Evolutionary conservation across 352 stramenopile genomes (phyloP).

Genomic region (Phytophthora citricola): DNA sequence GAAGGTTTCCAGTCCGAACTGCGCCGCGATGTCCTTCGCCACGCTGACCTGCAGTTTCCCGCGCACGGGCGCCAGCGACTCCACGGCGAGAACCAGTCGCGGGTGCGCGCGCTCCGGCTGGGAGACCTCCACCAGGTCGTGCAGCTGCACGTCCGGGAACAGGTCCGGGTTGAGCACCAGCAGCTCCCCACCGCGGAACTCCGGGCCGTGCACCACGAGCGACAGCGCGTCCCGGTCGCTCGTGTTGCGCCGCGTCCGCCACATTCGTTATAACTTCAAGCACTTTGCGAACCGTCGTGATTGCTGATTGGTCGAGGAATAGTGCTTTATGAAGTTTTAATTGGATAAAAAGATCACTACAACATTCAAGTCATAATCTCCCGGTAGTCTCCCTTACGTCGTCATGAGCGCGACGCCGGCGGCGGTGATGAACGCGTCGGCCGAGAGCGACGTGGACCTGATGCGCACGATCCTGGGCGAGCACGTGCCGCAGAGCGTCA

Average conservation of each 20-base stretch:
- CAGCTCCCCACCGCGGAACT: conserved; percentile 72
- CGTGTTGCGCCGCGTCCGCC: conserved; percentile 43
- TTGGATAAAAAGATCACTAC: conserved; percentile 1
- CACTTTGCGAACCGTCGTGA: background rate
- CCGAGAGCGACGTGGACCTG: conserved; percentile 80
- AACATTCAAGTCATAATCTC: background rate
- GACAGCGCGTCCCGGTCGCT: conserved; percentile 53
- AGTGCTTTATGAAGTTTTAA: background rate
- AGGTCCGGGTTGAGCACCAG: conserved; percentile 80
- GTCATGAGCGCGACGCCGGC: background rate
- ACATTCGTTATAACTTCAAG: conserved; percentile 25
- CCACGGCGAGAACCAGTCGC: conserved; percentile 70
- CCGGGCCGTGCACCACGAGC: conserved; percentile 75
- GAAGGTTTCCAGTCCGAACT: conserved; percentile 79
- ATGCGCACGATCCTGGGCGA: conserved; percentile 91
- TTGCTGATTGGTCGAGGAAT: background rate
- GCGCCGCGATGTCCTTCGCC: conserved; percentile 72
- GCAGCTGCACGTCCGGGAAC: conserved; percentile 65
- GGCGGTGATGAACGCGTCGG: conserved; percentile 26
- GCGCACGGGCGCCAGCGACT: conserved; percentile 64
- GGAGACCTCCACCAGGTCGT: conserved; percentile 68
- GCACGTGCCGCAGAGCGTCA: conserved; percentile 85
- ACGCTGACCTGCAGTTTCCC: conserved; percentile 84
- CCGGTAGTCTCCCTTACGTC: background rate
- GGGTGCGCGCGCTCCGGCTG: conserved; percentile 66